phyloP scores from a whole-genome alignment of 2,329 filamentous ascomycete species.

The Penicillium sp. region DNA sequence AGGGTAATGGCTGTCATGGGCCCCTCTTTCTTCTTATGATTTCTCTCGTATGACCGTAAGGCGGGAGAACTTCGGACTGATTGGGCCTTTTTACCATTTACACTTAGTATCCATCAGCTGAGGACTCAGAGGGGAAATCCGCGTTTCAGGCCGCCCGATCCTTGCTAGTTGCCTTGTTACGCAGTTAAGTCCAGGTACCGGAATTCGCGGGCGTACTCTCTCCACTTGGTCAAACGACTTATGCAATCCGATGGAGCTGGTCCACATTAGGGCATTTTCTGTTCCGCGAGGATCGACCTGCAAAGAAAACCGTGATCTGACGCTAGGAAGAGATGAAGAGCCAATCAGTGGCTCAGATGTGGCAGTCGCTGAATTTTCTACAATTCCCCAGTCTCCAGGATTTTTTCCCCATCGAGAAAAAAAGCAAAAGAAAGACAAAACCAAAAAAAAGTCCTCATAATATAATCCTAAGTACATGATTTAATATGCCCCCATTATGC shows the following conservation, averaged over 20 bases:
- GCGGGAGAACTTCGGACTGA: neutral
- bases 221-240: constrained; percentile 12
- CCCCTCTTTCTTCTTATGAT: neutral
- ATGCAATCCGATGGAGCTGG: constrained; percentile 13
- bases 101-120: constrained; percentile 18
- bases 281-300: constrained; percentile 10
- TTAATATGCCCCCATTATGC: too few relatives aligned
- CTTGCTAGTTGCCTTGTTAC: constrained; percentile 19
- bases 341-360: neutral
- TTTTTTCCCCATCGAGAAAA: neutral
- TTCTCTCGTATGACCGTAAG: constrained; percentile 5
- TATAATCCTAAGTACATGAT: too few relatives aligned
- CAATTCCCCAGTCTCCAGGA: neutral
- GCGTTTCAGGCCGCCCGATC: constrained; percentile 13
- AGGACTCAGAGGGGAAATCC: constrained; percentile 13
- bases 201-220: constrained; percentile 1
- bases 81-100: constrained; percentile 9
- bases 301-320: constrained; percentile 7
- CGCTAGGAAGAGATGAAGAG: neutral
- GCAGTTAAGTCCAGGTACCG: constrained; percentile 12
- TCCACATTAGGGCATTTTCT: constrained; percentile 9
- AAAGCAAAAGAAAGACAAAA: neutral
- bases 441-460: neutral
- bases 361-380: neutral
- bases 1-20: constrained; percentile 13